phyloP scores from a whole-genome alignment of 2,329 filamentous ascomycete genomes.

The Curvularia hawaiiensis region DNA sequence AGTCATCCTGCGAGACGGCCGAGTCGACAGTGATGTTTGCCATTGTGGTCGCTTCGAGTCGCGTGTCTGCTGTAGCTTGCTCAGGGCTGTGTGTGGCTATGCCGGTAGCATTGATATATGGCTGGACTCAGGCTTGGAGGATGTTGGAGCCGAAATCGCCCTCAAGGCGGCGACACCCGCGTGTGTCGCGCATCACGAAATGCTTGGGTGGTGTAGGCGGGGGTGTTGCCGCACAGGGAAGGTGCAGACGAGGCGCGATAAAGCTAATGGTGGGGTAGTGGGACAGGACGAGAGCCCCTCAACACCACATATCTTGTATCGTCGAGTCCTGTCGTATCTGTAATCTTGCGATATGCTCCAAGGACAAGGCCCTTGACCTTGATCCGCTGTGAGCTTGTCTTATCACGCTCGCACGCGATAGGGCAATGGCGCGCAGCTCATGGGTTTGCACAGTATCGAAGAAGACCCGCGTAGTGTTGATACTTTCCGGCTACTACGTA shows the following conservation, averaged over 20 bases:
- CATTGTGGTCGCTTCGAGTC: conserved; percentile 17
- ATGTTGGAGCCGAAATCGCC: conserved; percentile 8
- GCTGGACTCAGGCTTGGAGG: not conserved
- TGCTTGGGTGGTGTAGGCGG: conserved; percentile 20
- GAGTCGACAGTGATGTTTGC: conserved; percentile 36
- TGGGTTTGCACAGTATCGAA: not conserved
- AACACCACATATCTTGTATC: conserved; percentile 11
- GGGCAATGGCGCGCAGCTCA: not conserved
- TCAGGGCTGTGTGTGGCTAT: not conserved
- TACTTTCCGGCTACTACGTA: no score
- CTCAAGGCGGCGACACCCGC: conserved; percentile 29
- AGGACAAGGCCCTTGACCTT: not conserved
- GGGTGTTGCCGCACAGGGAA: conserved; percentile 28
- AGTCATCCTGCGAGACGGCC: conserved; percentile 47
- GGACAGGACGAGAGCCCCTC: conserved; percentile 11
- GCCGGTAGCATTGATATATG: not conserved
- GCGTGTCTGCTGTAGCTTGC: not conserved
- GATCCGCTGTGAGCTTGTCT: not conserved
- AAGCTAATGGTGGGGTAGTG: conserved; percentile 27
- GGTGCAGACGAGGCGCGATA: conserved; percentile 36
- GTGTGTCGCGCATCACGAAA: conserved; percentile 18
- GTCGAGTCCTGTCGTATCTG: not conserved
- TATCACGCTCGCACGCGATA: not conserved
- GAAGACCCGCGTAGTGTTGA: not conserved
- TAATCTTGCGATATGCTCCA: not conserved